Percentiles rank a stretch among this genome's conserved stretches.
Evolutionary conservation across 805 yeast species (phyloP).

Genomic region (Candida maesae): DNA sequence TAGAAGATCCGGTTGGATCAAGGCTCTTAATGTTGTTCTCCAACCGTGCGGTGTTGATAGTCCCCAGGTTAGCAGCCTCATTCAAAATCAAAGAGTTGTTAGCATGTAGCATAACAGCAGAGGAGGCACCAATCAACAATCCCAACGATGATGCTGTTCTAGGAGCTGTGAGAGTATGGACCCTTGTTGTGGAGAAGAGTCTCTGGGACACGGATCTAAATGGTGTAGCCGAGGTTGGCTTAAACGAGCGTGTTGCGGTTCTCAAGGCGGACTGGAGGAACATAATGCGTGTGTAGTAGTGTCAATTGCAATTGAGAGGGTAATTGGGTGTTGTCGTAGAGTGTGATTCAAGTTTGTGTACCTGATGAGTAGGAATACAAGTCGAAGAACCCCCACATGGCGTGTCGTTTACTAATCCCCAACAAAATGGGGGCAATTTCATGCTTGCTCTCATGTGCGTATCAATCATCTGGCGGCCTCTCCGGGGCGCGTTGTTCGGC

Average conservation of each 20-base stretch:
- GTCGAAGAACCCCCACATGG: no score
- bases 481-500: no score
- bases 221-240: constrained; percentile 4
- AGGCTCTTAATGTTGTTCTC: constrained; percentile 9
- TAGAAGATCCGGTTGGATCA: constrained; percentile 11
- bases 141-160: constrained; percentile 15
- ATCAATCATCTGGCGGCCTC: no score
- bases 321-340: background rate
- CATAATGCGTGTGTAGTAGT: no score
- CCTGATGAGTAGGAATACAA: no score
- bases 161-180: constrained; percentile 1
- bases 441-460: constrained; percentile 1
- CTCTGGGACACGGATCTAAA: constrained; percentile 10
- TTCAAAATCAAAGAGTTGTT: constrained; percentile 25
- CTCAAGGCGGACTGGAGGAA: constrained; percentile 17
- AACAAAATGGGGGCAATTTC: constrained; percentile 1
- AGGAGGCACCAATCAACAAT: constrained; percentile 24
- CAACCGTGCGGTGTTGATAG: constrained; percentile 15
- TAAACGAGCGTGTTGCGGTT: constrained; percentile 15
- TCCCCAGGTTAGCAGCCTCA: constrained; percentile 24
- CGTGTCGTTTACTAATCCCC: background rate
- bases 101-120: constrained; percentile 16
- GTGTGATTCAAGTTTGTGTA: background rate
- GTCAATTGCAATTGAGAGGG: no score
- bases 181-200: constrained; percentile 6